Evolutionary conservation across 78 protist species (phyloP).

Genomic region (Isochrysis galbana): DNA sequence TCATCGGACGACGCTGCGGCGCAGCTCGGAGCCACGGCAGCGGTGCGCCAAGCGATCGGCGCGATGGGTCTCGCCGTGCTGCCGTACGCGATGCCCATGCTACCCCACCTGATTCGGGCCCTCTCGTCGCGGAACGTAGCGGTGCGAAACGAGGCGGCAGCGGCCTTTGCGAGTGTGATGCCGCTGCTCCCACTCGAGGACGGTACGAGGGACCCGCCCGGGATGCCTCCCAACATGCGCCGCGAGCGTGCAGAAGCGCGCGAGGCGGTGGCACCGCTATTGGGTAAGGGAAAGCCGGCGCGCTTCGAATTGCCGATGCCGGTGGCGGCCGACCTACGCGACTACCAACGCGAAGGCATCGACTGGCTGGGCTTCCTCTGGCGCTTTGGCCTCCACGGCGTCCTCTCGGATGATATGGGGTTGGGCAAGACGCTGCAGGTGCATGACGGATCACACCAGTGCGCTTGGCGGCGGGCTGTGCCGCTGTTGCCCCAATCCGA

Average conservation of each 20-base stretch:
- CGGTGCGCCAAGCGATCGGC: not conserved
- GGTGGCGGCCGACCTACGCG: slow-evolving; percentile 71
- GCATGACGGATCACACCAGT: slow-evolving; percentile 45
- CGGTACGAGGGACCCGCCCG: slow-evolving; percentile 44
- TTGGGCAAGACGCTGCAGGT: slow-evolving; percentile 96
- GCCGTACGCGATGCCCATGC: slow-evolving; percentile 22
- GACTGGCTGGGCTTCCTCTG: slow-evolving; percentile 85
- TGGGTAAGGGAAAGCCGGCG: slow-evolving; percentile 27
- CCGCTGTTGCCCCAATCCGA: not conserved
- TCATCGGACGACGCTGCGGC: not conserved
- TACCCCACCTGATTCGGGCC: slow-evolving; percentile 18
- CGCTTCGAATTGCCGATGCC: slow-evolving; percentile 42
- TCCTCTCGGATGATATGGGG: slow-evolving; percentile 88
- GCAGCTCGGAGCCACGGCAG: not conserved
- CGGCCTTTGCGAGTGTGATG: slow-evolving; percentile 50
- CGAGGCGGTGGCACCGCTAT: slow-evolving; percentile 58
- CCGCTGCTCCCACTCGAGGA: slow-evolving; percentile 64
- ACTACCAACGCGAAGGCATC: slow-evolving; percentile 88
- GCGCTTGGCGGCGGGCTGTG: not conserved
- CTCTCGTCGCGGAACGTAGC: not conserved
- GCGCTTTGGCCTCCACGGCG: slow-evolving; percentile 69
- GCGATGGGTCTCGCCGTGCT: not conserved
- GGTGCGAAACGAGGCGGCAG: slow-evolving; percentile 34
- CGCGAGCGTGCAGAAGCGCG: slow-evolving; percentile 20
- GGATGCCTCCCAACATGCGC: slow-evolving; percentile 21